Percentiles rank a stretch among this genome's conserved stretches.
phyloP scores from a whole-genome alignment of 176 grass and related monocot genomes.

The Juncus effusus region DNA sequence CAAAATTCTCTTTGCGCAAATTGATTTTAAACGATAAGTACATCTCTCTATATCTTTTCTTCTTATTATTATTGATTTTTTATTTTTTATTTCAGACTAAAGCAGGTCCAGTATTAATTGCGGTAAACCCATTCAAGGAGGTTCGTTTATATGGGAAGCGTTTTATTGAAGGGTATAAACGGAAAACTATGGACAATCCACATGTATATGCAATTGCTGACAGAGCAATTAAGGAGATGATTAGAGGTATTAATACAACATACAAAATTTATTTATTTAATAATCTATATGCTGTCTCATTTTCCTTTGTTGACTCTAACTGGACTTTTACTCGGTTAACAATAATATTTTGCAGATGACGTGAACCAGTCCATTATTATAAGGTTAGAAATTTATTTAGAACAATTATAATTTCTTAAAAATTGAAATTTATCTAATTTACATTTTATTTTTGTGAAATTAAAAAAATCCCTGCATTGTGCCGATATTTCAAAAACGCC shows the following conservation, averaged over 20 bases:
- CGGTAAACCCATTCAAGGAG: slow-evolving; percentile 95
- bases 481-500: too few relatives aligned
- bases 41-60: too few relatives aligned
- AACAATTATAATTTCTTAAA: too few relatives aligned
- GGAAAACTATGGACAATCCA: slow-evolving; percentile 73
- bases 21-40: neutral
- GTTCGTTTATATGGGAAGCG: slow-evolving; percentile 81
- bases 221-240: slow-evolving; percentile 84
- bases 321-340: slow-evolving; percentile 31
- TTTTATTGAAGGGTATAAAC: slow-evolving; percentile 70
- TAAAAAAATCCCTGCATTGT: too few relatives aligned
- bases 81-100: slow-evolving; percentile 67
- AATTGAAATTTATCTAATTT: too few relatives aligned
- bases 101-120: slow-evolving; percentile 97
- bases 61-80: too few relatives aligned
- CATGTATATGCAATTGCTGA: slow-evolving; percentile 99
- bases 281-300: slow-evolving; percentile 28
- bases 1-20: slow-evolving; percentile 12
- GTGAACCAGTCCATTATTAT: slow-evolving; percentile 98
- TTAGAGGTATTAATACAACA: slow-evolving; percentile 45
- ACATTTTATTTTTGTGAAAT: too few relatives aligned
- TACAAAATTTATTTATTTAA: slow-evolving; percentile 16
- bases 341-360: slow-evolving; percentile 73
- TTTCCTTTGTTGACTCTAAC: slow-evolving; percentile 17
- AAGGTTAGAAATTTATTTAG: slow-evolving; percentile 50